These are phyloP conservation scores for Neopestalotiopsis sp. DNA, from an alignment of 2,329 filamentous ascomycete genomes.

Conservation along the genomic window DNA sequence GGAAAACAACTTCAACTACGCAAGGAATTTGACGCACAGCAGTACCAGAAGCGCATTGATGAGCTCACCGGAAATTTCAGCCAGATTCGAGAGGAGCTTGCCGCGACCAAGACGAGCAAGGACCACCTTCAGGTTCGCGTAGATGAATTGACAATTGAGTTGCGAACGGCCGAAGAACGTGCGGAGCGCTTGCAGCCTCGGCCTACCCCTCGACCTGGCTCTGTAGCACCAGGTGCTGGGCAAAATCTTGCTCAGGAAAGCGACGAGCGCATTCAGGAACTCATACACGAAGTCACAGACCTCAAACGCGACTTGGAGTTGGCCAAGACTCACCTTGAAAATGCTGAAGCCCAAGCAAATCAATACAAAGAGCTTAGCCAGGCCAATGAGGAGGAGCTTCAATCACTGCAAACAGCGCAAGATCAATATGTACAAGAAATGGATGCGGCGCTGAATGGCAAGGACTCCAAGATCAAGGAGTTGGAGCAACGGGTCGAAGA, in stretches of 20 bases:
- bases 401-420: constrained; percentile 77
- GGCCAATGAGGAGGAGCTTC: constrained; percentile 83
- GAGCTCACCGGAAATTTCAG: constrained; percentile 83
- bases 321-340: constrained; percentile 79
- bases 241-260: constrained; percentile 49
- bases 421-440: constrained; percentile 90
- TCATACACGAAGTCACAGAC: constrained; percentile 83
- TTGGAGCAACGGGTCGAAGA: constrained; percentile 85
- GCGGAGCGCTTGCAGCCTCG: constrained; percentile 81
- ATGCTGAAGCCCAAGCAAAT: constrained; percentile 79
- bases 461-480: constrained; percentile 79
- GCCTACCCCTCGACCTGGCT: constrained; percentile 65
- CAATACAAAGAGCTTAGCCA: constrained; percentile 90
- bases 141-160: constrained; percentile 85
- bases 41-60: constrained; percentile 89
- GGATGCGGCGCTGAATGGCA: constrained; percentile 75
- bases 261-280: constrained; percentile 74
- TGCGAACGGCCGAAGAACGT: constrained; percentile 88
- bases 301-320: constrained; percentile 87
- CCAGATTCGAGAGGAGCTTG: constrained; percentile 83
- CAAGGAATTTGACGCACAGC: constrained; percentile 88
- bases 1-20: constrained; percentile 80
- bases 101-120: constrained; percentile 82
- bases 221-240: constrained; percentile 44
- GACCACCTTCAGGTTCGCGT: constrained; percentile 90